Base-by-base conservation (phyloP, 2,329 filamentous ascomycete species). In the Penicillium sp. region DNA sequence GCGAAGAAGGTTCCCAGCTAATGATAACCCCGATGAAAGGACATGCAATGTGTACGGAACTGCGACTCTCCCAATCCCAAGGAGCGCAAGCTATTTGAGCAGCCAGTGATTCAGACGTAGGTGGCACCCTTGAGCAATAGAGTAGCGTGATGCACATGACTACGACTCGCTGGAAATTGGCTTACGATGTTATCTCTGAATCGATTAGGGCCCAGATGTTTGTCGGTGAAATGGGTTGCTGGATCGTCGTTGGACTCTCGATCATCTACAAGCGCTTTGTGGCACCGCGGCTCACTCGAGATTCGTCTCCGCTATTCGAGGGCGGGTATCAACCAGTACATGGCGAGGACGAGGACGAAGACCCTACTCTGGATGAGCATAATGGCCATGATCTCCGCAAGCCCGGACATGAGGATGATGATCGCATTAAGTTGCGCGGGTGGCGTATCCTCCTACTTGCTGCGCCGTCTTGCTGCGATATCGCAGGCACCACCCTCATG, bases 11-110 rank as follows among this genome's bases (percentile, higher is more conserved):
- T 33, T 40, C 19, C 38, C 19, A 55, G 53, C 58, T 66, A 68
- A 68, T 43, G 14, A 3, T 4, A 7, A 13, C 7, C 5, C 28
- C 7, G 38, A 8, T 28, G 49, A 58, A 62, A 80, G 91, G 95
- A 99, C 76, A 96, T 97, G 83, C 92, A 97, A 88, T 99, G 95
- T 80, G 91, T 98, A 43, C 86, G 90, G 67, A 87, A 98, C 81
- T 99, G 95, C 82, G 87, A 92, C 70, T 83, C 86, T 62, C 82
- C 85, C 25, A 81, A 92, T 70, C 85, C 86, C 10, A 84, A 83
- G 61, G 85, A 89, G 67, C 89, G 87, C 56, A 81, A 85, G 65
- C 85, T 86, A 69, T 98, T 99, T 79, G 92, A 97, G 76, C 94
- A 98, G 75, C 95, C 95, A 19, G 93, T 99, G 55, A 87, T 98